Base-by-base conservation (phyloP, 108 stramenopile genomes). In the Seminavis robusta region DNA sequence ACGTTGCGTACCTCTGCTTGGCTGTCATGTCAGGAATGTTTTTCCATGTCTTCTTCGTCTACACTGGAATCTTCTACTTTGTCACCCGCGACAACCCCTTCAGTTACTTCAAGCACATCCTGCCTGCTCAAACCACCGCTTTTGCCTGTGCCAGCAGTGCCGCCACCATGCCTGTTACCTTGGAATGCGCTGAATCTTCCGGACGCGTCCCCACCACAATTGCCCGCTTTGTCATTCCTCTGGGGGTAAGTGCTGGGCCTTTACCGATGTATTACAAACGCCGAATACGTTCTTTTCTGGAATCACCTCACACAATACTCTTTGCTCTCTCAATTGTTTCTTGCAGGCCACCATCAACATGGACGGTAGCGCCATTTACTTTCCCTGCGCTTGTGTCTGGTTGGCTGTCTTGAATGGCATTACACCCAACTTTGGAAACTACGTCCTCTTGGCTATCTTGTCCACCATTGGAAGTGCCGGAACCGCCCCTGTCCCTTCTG, bases 301-400 rank as follows among this genome's bases (percentile, higher is more conserved):
- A n/a, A n/a, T n/a, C n/a, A n/a, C n/a, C n/a, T n/a, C n/a, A n/a
- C n/a, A n/a, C n/a, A n/a, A n/a, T n/a, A n/a, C n/a, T n/a, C n/a
- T n/a, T n/a, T n/a, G n/a, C n/a, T n/a, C n/a, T n/a, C n/a, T n/a
- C n/a, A n/a, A n/a, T n/a, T n/a, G n/a, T n/a, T n/a, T n/a, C n/a
- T n/a, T n/a, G n/a, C n/a, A n/a, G n/a, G 73, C 61, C 34, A 74
- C 73, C 21, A 52, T 66, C 29, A 66, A 66, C 47, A 72, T 72
- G 64, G 71, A 72, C 46, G 71, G 71, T 11, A 19, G 36, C 4
- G 43, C 59, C 13, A 66, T 67, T 29, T 39, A 46, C 33, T 47
- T 73, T 23, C 39, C 60, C 13, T 73, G 52, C 33, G 23, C 51
- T n/a, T 59, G 57, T 26, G 37, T 73, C 29, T 65, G 63, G 59